Conservation (phyloP, 2,329 filamentous ascomycete species). For the Orbilia javanica region DNA sequence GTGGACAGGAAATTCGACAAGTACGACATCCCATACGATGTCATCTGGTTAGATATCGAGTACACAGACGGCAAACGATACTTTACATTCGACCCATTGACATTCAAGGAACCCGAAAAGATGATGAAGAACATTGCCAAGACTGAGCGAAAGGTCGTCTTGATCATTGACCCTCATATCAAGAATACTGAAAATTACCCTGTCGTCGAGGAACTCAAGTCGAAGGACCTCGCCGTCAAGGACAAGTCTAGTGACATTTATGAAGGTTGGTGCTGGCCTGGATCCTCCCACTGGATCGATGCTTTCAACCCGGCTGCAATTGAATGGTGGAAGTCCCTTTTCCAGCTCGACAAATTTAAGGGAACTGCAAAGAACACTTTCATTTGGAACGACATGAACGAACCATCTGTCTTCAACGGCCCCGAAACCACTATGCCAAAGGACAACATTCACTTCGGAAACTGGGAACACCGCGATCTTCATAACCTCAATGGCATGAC, state of each 20-base stretch:
- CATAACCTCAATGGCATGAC: constrained; percentile 97
- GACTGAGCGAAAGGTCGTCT: constrained; percentile 77
- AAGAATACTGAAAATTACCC: constrained; percentile 84
- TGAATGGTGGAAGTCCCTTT: constrained; percentile 90
- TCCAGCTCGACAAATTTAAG: constrained; percentile 88
- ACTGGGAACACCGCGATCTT: constrained; percentile 96
- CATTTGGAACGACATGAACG: constrained; percentile 99
- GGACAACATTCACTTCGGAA: constrained; percentile 90
- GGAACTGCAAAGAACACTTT: constrained; percentile 88
- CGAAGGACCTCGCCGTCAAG: constrained; percentile 83
- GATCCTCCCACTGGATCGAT: constrained; percentile 95
- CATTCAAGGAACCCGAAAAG: constrained; percentile 83
- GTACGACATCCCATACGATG: constrained; percentile 93
- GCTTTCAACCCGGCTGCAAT: constrained; percentile 92
- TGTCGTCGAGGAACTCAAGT: constrained; percentile 83
- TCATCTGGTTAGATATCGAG: constrained; percentile 99
- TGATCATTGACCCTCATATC: constrained; percentile 95
- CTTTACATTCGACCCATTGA: constrained; percentile 94
- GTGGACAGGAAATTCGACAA: constrained; percentile 97
- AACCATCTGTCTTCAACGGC: constrained; percentile 98
- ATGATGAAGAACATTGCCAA: constrained; percentile 91
- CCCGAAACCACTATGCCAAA: constrained; percentile 99
- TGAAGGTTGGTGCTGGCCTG: constrained; percentile 99
- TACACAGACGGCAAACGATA: constrained; percentile 98
- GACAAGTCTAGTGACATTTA: constrained; percentile 91